Evolutionary conservation across 2,329 filamentous ascomycete species (phyloP).

Genomic region (Blumeriella jaapii): DNA sequence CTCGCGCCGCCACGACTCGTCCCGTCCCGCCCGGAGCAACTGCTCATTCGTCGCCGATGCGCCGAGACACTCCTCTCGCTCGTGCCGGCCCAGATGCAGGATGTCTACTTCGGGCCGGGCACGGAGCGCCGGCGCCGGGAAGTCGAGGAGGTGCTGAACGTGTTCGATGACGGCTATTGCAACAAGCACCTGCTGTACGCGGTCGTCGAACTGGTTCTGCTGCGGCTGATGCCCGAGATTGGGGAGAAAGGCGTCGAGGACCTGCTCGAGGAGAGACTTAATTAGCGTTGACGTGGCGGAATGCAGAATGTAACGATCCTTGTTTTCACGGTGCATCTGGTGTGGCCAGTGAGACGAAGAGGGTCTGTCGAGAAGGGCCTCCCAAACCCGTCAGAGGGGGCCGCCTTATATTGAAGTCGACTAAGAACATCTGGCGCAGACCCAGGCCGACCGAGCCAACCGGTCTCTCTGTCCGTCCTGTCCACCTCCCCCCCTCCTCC

Average conservation of each 20-base stretch:
- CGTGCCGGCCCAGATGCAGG: constrained; percentile 30
- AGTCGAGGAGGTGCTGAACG: constrained; percentile 50
- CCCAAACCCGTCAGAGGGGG: constrained; percentile 21
- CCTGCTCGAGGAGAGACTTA: constrained; percentile 61
- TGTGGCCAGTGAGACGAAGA: background rate
- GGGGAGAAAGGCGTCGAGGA: constrained; percentile 58
- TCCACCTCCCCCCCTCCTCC: too few relatives aligned
- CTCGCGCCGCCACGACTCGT: constrained; percentile 53
- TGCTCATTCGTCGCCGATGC: constrained; percentile 53
- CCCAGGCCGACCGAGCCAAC: constrained; percentile 3
- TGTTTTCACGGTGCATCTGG: background rate
- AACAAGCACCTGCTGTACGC: constrained; percentile 87
- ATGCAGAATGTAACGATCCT: background rate
- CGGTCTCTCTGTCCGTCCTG: background rate
- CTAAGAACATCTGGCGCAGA: constrained; percentile 12
- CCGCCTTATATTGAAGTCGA: constrained; percentile 18
- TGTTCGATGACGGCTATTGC: constrained; percentile 73
- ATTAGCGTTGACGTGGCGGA: constrained; percentile 12
- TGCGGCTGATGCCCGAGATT: constrained; percentile 75
- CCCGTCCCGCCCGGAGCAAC: constrained; percentile 47
- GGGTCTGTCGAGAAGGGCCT: constrained; percentile 20
- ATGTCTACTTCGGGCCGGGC: constrained; percentile 32
- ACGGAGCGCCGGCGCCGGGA: constrained; percentile 25
- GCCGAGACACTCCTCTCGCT: constrained; percentile 43
- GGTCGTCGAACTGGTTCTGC: constrained; percentile 70